Evolutionary conservation across 805 yeast species (phyloP), one percentile per base, ranked within the genome.

Genomic region (Priceomyces castillae): DNA sequence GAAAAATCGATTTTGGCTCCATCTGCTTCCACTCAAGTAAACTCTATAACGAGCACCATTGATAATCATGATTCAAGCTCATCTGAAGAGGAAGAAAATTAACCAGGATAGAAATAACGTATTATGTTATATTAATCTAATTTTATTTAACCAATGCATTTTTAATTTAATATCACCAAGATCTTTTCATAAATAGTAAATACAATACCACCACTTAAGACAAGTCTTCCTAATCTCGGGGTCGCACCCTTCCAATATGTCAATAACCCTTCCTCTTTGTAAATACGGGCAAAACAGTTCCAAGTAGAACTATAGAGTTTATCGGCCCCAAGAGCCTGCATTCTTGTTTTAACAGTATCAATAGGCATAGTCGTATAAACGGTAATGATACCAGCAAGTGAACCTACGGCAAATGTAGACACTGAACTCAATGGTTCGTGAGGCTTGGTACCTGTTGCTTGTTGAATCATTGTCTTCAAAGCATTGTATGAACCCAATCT

Each of bases 211-310:
- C 99, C 99, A 67, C 96, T 86, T 59, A 92, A 75, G 28, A 90
- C 81, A 59, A 92, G 76, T 56, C 99, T 80, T 4, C 98, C 98
- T 48, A 92, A 72, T 60, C 99, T 78, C 37, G 99, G 98, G 2
- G 98, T 94, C 28, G 98, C 96, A 48, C 99, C 99, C 67, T 88
- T 88, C 99, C 99, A 92, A 68, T 90, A 89, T 4, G 97, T 86
- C 58, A 79, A 69, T 50, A 90, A 68, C 7, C 99, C 99, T 67
- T 92, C 99, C 42, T 92, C 84, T 58, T 71, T 83, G 64, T 86
- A 84, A 40, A 94, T 82, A 49, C 78, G 81, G 15, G 68, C 78
- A 55, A 95, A 90, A 65, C 98, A 92, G 66, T 92, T 78, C 33
- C 84, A 16, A 0, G 97, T 90, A 37, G 90, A 80, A 1, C 77